These are phyloP conservation scores for Solanum virginianum DNA, from an alignment of 257 asterid genomes.

Conservation along the genomic window DNA sequence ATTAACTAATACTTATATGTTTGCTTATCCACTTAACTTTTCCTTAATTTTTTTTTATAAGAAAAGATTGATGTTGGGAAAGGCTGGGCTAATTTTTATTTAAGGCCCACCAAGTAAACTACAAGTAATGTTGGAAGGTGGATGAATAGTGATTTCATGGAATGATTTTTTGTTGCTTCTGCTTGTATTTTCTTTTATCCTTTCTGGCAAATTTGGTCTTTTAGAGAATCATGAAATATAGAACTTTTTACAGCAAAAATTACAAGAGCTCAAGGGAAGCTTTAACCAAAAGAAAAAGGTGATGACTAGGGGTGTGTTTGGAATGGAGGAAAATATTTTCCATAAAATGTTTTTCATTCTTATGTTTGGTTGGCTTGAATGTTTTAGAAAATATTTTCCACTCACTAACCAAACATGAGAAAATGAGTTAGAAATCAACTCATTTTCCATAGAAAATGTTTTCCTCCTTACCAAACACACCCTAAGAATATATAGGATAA, in stretches of 20 bases:
- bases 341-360: too few relatives aligned
- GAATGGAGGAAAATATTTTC: too few relatives aligned
- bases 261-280: background rate
- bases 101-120: constrained; percentile 17
- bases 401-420: too few relatives aligned
- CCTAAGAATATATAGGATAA: background rate
- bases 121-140: background rate
- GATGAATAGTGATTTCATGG: constrained; percentile 11
- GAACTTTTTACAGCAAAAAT: background rate
- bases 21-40: too few relatives aligned
- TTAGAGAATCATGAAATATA: background rate
- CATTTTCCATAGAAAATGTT: too few relatives aligned
- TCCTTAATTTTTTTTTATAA: background rate
- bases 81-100: background rate
- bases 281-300: too few relatives aligned
- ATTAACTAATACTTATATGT: too few relatives aligned
- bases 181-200: constrained; percentile 6
- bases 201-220: constrained; percentile 2
- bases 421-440: too few relatives aligned
- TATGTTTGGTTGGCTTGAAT: too few relatives aligned
- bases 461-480: too few relatives aligned
- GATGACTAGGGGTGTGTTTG: too few relatives aligned
- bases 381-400: too few relatives aligned
- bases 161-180: constrained; percentile 4
- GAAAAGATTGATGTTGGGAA: background rate